Evolutionary conservation across 176 grass and related monocot genomes (phyloP).

Genomic region (Eleusine coracana): DNA sequence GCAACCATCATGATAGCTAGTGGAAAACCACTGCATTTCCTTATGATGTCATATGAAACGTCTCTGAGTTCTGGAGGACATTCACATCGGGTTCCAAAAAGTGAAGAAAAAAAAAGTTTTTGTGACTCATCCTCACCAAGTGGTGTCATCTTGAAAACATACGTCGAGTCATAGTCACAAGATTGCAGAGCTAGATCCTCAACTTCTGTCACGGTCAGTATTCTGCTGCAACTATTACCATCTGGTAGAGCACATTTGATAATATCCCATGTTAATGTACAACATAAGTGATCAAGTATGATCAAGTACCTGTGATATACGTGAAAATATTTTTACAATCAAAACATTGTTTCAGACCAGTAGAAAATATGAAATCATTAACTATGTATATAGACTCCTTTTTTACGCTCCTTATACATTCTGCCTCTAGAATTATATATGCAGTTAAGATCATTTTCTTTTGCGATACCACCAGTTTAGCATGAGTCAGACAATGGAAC

Average conservation of each 20-base stretch:
- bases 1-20: conserved; percentile 7
- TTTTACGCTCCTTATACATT: too few relatives aligned
- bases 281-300: conserved; percentile 36
- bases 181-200: conserved; percentile 43
- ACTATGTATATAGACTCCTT: too few relatives aligned
- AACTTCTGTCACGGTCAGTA: conserved; percentile 36
- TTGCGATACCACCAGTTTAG: too few relatives aligned
- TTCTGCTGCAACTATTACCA: neutral
- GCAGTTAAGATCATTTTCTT: too few relatives aligned
- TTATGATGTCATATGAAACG: neutral
- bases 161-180: conserved; percentile 21
- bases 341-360: neutral
- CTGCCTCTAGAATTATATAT: too few relatives aligned
- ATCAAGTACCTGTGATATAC: conserved; percentile 39
- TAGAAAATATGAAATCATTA: neutral
- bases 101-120: conserved; percentile 19
- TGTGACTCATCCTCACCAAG: conserved; percentile 22
- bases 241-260: conserved; percentile 23
- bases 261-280: conserved; percentile 28
- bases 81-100: conserved; percentile 11
- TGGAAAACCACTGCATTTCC: conserved; percentile 29
- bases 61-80: conserved; percentile 29
- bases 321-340: neutral
- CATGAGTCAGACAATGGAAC: too few relatives aligned
- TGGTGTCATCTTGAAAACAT: conserved; percentile 32